Base-by-base conservation (phyloP, 176 grass and related monocot species). In the Oryza rufipogon region DNA sequence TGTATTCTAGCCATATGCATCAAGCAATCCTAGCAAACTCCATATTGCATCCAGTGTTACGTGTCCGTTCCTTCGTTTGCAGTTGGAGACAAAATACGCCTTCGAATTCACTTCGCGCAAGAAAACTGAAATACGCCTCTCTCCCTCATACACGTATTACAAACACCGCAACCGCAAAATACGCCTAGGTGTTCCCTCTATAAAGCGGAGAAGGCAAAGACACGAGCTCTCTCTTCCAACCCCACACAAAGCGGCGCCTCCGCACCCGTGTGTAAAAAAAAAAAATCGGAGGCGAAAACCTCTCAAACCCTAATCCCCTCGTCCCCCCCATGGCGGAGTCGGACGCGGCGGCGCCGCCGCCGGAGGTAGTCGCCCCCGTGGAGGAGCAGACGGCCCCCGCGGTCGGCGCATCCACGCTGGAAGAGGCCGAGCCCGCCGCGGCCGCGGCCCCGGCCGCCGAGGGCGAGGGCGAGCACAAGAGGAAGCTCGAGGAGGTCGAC, bases 291-390 rank as follows among this genome's bases (percentile, higher is more conserved):
- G 49, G 85, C 68, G 73, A 74, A 91, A 93, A 74, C 52, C 80
- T 32, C 73, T 75, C 74, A 68, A 91, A 91, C 89, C 92, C 92
- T 94, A 94, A 91, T 82, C 73, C 64, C 60, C 44, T 80, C 48
- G 0, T 4, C 9, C 13, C 67, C 85, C 30, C 2, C 83, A 97
- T 98, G 93, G 93, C 87, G 38, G 92, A 98, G 70, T 68, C 87
- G 28, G 87, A 90, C 25, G 79, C 76, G 7, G 70, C 88, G 48
- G 47, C 65, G 71, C 61, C 87, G 42, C 67, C 30, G 65, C 15
- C 71, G 80, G 88, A 91, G 28, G 76, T 75, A 17, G 76, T 64
- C 0, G 76, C 77, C 28, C 79, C 73, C 19, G 76, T 65, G 66
- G 36, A 69, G 26, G 72, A 69, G 66, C 33, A 68, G 47, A 65